These are phyloP conservation scores for Hemileia vastatrix DNA, from an alignment of 1,284 basidiomycete genomes.

Conservation along the genomic window DNA sequence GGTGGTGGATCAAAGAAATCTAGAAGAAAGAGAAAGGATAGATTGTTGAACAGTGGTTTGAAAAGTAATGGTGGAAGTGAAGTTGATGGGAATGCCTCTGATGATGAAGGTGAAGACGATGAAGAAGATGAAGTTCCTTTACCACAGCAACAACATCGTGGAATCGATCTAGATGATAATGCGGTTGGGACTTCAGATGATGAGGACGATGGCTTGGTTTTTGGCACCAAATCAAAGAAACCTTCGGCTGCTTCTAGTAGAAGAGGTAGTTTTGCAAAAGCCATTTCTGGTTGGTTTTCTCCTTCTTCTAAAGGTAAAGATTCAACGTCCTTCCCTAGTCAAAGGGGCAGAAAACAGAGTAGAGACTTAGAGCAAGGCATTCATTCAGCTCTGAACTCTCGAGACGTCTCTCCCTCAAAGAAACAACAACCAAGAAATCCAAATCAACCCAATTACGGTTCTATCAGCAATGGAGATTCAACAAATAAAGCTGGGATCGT, in stretches of 20 bases:
- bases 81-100: neutral
- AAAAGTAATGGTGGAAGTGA: neutral
- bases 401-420: neutral
- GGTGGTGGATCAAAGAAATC: neutral
- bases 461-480: neutral
- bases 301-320: neutral
- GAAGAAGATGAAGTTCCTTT: neutral
- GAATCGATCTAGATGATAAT: neutral
- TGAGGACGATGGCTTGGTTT: neutral
- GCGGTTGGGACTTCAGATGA: neutral
- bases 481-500: neutral
- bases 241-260: conserved; percentile 16
- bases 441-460: neutral
- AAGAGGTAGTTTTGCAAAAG: conserved; percentile 25
- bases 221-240: conserved; percentile 19
- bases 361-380: no score
- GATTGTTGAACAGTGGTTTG: neutral
- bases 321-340: neutral
- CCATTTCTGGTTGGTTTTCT: conserved; percentile 7
- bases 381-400: no score
- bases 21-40: neutral
- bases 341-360: no score
- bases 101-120: no score
- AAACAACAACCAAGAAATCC: neutral
- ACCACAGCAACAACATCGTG: no score